Evolutionary conservation across 2,329 filamentous ascomycete genomes (phyloP).

Genomic region (Xylaria arbuscula): DNA sequence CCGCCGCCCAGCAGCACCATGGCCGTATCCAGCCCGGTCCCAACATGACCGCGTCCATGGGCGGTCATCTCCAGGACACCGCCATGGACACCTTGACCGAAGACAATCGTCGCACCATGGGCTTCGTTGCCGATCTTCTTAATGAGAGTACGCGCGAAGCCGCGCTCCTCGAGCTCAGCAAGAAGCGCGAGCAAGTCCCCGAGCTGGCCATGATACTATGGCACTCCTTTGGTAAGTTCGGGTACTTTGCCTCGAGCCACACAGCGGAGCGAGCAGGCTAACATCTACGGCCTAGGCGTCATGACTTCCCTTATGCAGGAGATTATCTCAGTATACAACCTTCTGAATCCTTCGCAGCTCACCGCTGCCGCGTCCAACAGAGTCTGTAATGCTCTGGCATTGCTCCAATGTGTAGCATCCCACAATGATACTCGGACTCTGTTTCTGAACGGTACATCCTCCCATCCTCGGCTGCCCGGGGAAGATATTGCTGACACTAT

Average conservation of each 20-base stretch:
- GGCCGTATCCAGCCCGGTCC: slow-evolving; percentile 77
- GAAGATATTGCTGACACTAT: slow-evolving; percentile 20
- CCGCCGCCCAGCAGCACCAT: slow-evolving; percentile 73
- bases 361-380: slow-evolving; percentile 97
- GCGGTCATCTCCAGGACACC: slow-evolving; percentile 64
- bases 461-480: background rate
- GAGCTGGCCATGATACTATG: slow-evolving; percentile 95
- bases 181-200: slow-evolving; percentile 97
- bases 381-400: slow-evolving; percentile 95
- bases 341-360: slow-evolving; percentile 95
- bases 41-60: slow-evolving; percentile 59
- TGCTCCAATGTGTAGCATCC: slow-evolving; percentile 96
- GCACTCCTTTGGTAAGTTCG: slow-evolving; percentile 92
- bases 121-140: slow-evolving; percentile 90
- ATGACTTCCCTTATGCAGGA: slow-evolving; percentile 98
- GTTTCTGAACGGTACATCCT: slow-evolving; percentile 82
- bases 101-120: slow-evolving; percentile 91
- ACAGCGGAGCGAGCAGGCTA: slow-evolving; percentile 4
- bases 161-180: slow-evolving; percentile 93
- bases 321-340: slow-evolving; percentile 97
- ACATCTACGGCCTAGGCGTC: slow-evolving; percentile 71
- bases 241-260: slow-evolving; percentile 30
- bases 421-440: slow-evolving; percentile 95
- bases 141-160: slow-evolving; percentile 89
- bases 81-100: slow-evolving; percentile 79